Percentiles rank a stretch among this genome's conserved stretches.
phyloP scores from a whole-genome alignment of 345 rosid species.

The Ceriops decandra region DNA sequence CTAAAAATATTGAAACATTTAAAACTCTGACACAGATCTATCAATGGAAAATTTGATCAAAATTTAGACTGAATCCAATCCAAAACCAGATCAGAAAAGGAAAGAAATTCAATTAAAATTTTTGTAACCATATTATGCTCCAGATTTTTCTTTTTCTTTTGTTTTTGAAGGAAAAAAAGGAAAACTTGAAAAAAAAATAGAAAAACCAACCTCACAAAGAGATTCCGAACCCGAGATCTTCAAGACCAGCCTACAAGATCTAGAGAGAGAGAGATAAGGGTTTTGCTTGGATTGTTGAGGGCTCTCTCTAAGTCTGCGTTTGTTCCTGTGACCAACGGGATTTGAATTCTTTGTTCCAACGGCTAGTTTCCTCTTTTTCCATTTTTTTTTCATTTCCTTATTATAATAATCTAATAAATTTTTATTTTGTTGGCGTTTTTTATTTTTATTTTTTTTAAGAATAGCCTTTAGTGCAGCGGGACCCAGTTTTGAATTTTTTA shows the following conservation, averaged over 20 bases:
- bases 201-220: conserved; percentile 9
- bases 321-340: conserved; percentile 9
- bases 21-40: not conserved
- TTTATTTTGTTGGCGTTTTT: not conserved
- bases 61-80: not conserved
- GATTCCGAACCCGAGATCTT: conserved; percentile 12
- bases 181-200: not conserved
- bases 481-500: conserved; percentile 2
- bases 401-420: not conserved
- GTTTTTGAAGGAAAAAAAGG: not conserved
- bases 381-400: not conserved
- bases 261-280: conserved; percentile 9
- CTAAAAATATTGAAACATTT: not conserved
- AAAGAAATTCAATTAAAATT: not conserved
- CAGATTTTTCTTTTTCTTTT: too few species aligned
- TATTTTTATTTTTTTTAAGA: not conserved
- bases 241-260: not conserved
- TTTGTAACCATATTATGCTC: conserved; percentile 5
- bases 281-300: not conserved
- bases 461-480: not conserved
- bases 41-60: not conserved
- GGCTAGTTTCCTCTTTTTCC: conserved; percentile 25
- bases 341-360: conserved; percentile 25
- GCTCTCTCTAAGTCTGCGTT: too few species aligned
- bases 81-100: conserved; percentile 9